Percentiles rank a stretch among this genome's conserved stretches.
Evolutionary conservation across 1,284 basidiomycete species (phyloP).

Genomic region (Tilletia indica): DNA sequence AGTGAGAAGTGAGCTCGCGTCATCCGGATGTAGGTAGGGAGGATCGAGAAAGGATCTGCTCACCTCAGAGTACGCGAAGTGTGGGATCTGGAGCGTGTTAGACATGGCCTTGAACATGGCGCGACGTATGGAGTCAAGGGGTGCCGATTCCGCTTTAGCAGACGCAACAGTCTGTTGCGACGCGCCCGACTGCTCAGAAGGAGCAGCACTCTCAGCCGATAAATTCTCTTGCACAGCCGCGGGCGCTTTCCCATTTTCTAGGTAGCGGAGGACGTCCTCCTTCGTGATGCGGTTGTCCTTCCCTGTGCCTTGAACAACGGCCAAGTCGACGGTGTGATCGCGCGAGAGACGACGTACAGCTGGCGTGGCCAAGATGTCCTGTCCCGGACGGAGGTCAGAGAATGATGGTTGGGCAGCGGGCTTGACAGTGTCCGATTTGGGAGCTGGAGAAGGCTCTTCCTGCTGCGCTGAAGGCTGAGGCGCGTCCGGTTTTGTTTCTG

Average conservation of each 20-base stretch:
- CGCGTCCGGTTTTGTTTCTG: not conserved
- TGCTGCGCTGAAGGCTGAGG: not conserved
- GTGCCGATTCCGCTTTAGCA: conserved; percentile 19
- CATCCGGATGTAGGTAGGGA: conserved; percentile 51
- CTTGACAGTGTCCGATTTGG: not conserved
- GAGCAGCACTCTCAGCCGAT: too few relatives aligned
- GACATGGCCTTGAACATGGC: conserved; percentile 57
- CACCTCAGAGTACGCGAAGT: conserved; percentile 66
- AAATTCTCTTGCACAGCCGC: too few relatives aligned
- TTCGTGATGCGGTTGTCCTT: conserved; percentile 74
- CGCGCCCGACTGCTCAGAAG: not conserved
- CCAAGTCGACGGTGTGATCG: conserved; percentile 65
- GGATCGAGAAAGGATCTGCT: conserved; percentile 62
- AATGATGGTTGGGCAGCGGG: not conserved
- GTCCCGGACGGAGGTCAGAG: conserved; percentile 18
- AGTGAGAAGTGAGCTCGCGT: not conserved
- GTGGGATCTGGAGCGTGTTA: conserved; percentile 62
- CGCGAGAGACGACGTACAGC: conserved; percentile 75
- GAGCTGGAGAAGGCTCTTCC: not conserved
- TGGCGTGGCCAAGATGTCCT: conserved; percentile 64
- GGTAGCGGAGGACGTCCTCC: conserved; percentile 62
- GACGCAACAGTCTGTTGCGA: not conserved
- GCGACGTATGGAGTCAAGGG: conserved; percentile 43
- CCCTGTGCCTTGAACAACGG: conserved; percentile 68
- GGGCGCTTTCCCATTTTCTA: not conserved